Base-by-base conservation (phyloP, 2,329 filamentous ascomycete species). In the Epichloe aotearoae region DNA sequence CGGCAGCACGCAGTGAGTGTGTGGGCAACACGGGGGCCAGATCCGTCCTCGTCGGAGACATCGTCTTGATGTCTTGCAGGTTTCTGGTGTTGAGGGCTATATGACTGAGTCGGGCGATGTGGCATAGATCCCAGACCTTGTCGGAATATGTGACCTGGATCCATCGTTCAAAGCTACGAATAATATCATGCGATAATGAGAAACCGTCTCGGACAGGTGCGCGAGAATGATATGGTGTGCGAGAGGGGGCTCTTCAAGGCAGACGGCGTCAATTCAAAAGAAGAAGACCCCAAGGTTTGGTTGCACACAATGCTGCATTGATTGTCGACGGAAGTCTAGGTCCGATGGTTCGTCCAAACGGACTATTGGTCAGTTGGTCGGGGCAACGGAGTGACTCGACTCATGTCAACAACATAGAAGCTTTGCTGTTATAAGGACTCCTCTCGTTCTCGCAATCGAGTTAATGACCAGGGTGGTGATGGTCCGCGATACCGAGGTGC, bases 1-100 rank as follows among this genome's bases (percentile, higher is more conserved):
- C 86, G 80, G 62, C 83, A 88, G 62, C 86, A 90, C 20, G 86
- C 86, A 47, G 86, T 88, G 60, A 91, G 67, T 5, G 86, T 90
- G 63, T 90, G 85, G 33, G 85, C 85, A 57, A 89, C 83, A 57
- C 84, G 75, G 61, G 78, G 73, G 52, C 76, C 67, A 58, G 73
- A 66, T 59, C 73, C 68, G 53, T 79, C 77, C 50, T 59, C 64
- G 61, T 79, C 76, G 44, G 65, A 69, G 34, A 68, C 65, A 40
- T 73, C 72, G 46, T 73, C 70, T 39, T 64, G 62, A 12, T 58
- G 54, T 14, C 59, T 57, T 33, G 59, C 60, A 38, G 59, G 58
- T 46, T 51, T 61, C 46, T 62, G 61, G 30, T 66, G 61, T 44
- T 62, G 60, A 49, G 59, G 58, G 63, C 66, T 55, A 33, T 58